Evolutionary conservation across 257 asterid genomes (phyloP), one percentile per base, ranked within the genome.

Genomic region (Cruciata laevipes): DNA sequence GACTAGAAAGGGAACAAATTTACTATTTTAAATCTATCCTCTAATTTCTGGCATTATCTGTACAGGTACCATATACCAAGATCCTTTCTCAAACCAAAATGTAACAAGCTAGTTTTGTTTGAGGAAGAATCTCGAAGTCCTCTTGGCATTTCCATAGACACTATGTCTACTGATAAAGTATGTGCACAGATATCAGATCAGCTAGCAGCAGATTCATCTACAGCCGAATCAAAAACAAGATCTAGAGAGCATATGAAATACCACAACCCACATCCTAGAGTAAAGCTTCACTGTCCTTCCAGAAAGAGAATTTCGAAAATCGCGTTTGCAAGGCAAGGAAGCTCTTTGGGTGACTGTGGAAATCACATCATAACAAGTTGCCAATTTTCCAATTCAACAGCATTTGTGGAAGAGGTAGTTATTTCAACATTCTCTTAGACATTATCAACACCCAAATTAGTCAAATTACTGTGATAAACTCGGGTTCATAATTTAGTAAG

Each of bases 61-160:
- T 75, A 31, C 61, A 91, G 98, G 96, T 86, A 87, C 79, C 85
- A 87, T 56, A 69, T 91, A 73, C 98, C 98, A 71, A 83, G 96
- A 72, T 87, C 95, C 59, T 91, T 85, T 80, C 86, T 92, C 51
- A 83, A 76, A 74, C 86, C 91, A 67, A 76, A 12, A 8, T 56
- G 77, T 47, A 92, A 92, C 82, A 78, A 72, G 4, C 56, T 92
- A 69, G 89, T 92, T 49, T 44, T 92, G 65, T 82, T 87, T 11
- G 98, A 89, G 72, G 98, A 92, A 85, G 97, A 89, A 85, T 58
- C 52, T 9, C 96, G 96, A 3, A 71, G 86, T 58, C 98, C 97
- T 61, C 78, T 83, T 20, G 71, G 76, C 23, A 67, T 92, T 72
- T 70, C 96, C 21, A 60, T 92, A 10, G 95, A 80, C 73, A 70